Base-by-base conservation (phyloP, 2,329 filamentous ascomycete genomes). In the Diaporthe australafricana region DNA sequence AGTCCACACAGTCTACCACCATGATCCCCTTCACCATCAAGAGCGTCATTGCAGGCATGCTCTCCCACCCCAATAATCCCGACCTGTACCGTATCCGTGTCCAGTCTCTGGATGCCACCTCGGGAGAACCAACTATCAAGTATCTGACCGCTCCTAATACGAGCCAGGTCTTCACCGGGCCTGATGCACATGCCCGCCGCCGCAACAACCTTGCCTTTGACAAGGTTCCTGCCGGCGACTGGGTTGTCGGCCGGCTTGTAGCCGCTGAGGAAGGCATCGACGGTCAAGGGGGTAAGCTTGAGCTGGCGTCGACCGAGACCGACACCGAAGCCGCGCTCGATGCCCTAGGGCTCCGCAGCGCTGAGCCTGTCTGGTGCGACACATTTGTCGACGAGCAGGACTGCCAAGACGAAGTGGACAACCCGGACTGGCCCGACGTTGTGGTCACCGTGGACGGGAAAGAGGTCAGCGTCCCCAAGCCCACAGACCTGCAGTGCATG, bases 221-320 rank as follows among this genome's bases (percentile, higher is more conserved):
- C 5, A 63, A 27, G 30, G 38, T 70, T 22, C 68, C 68, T 11
- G 48, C 45, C 1, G 68, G 68, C 5, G 45, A 70, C 47, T 70
- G 56, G 56, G 47, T 52, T 47, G 25, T 66, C 17, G 68, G 68
- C 22, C 47, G 56, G 22, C 68, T 70, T 17, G 57, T 20, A 3
- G 20, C 48, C 20, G 16, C 20, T 14, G 17, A 45, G 0, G 16
- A 42, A 1, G 22, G 22, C 47, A 20, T 22, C 35, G 48, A 32
- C 68, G 57, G 32, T 25, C 11, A 42, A 25, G 48, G 35, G 6
- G 57, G 47, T 35, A 70, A 66, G 68, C 50, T 70, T 17, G 14
- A 22, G 16, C 68, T 70, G n/a, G 48, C 35, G 3, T 70, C 68
- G 16, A 66, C 35, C 25, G 38, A 60, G 12, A 42, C 38, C 7